Conservation (phyloP, 768 basidiomycete species). For the Cystobasidium tubakii region DNA sequence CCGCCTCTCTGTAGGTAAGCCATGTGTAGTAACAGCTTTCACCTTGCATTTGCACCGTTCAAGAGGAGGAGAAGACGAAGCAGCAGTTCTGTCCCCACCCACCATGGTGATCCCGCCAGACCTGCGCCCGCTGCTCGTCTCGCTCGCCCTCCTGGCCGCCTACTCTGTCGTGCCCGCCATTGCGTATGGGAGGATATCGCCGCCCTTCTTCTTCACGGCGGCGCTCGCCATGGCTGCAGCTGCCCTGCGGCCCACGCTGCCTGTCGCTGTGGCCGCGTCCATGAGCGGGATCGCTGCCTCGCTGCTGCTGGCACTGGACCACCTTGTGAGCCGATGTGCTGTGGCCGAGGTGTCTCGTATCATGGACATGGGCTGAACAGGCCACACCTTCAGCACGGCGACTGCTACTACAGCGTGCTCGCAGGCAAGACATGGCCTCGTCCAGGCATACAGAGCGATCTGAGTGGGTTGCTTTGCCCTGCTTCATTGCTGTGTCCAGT, state of each 20-base stretch:
- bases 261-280: background rate
- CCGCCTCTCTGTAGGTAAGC: too few species aligned
- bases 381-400: background rate
- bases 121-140: background rate
- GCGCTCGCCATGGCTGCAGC: background rate
- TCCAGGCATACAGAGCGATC: slow-evolving; percentile 4
- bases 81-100: too few species aligned
- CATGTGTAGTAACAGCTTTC: too few species aligned
- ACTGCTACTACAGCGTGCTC: slow-evolving; percentile 12
- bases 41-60: too few species aligned
- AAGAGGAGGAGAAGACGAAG: too few species aligned
- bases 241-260: slow-evolving; percentile 1
- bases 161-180: background rate
- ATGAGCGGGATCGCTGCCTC: background rate
- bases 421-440: background rate
- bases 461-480: background rate
- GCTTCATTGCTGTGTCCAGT: too few species aligned
- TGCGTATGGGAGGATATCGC: background rate
- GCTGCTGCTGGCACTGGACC: background rate
- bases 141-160: background rate
- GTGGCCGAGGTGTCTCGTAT: too few species aligned
- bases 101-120: too few species aligned
- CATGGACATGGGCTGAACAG: too few species aligned
- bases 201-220: slow-evolving; percentile 16
- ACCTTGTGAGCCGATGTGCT: background rate